Conservation (phyloP, 2,329 filamentous ascomycete species). For the Apiospora pterosperma region DNA sequence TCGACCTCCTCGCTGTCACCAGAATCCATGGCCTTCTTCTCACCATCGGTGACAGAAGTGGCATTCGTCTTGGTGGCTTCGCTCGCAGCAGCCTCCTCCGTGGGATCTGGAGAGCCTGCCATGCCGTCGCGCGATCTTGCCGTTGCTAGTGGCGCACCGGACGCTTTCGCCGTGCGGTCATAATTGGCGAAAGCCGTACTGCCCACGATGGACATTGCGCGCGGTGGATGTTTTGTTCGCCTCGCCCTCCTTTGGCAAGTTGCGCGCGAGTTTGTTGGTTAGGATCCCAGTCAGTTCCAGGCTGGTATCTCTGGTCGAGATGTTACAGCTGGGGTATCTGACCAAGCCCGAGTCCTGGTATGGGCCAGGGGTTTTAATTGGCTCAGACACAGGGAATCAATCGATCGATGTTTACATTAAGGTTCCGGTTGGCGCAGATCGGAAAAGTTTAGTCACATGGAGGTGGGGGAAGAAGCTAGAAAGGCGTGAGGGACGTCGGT, state of each 20-base stretch:
- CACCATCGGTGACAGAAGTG: constrained; percentile 34
- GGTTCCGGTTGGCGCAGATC: not conserved
- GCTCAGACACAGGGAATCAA: not conserved
- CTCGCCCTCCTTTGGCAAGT: not conserved
- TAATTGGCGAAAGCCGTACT: constrained; percentile 42
- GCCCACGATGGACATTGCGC: constrained; percentile 38
- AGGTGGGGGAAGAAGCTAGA: not conserved
- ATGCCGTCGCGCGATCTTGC: not conserved
- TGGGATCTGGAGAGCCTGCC: constrained; percentile 20
- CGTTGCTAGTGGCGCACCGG: constrained; percentile 32
- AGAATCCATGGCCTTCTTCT: constrained; percentile 23
- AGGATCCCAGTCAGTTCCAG: not conserved
- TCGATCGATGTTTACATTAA: not conserved
- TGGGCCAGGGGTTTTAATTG: not conserved
- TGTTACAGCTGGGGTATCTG: not conserved
- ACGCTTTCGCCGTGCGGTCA: constrained; percentile 43
- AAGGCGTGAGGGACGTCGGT: not conserved
- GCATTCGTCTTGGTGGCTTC: constrained; percentile 26
- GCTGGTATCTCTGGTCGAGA: not conserved
- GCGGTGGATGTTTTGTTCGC: not conserved
- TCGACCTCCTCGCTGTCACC: constrained; percentile 38
- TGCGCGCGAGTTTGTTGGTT: not conserved
- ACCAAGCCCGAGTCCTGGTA: not conserved
- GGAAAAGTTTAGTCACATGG: not conserved
- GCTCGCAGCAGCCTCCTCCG: constrained; percentile 12